Percentiles rank a stretch among this genome's conserved stretches.
Conservation (phyloP, 345 rosid species). For the Combretum micranthum region DNA sequence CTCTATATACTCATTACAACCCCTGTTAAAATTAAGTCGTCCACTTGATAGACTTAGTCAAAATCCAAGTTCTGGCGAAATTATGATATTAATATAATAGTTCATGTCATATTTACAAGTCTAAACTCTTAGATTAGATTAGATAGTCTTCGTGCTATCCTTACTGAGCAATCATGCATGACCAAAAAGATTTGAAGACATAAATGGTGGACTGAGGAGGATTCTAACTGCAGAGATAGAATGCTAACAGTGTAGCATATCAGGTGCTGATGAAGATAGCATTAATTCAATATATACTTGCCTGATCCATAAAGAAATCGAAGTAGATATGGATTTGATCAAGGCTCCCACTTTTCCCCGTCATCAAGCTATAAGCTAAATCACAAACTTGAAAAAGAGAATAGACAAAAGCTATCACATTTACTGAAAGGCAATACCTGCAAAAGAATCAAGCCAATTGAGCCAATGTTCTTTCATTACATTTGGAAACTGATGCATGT, state of each 20-base stretch:
- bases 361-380: conserved; percentile 42
- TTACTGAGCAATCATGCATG: no score
- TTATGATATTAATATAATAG: no score
- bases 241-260: not conserved
- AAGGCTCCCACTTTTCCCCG: conserved; percentile 39
- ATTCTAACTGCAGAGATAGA: not conserved
- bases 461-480: not conserved
- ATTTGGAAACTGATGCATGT: not conserved
- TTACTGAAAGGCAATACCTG: conserved; percentile 86
- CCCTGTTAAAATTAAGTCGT: no score
- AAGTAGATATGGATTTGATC: conserved; percentile 38
- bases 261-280: not conserved
- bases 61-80: no score
- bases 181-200: no score
- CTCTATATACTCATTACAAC: no score
- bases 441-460: conserved; percentile 4
- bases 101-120: no score
- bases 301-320: conserved; percentile 94
- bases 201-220: no score
- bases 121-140: no score
- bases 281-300: conserved; percentile 15
- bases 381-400: conserved; percentile 70
- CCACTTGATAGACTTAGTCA: no score
- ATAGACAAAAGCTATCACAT: conserved; percentile 72
- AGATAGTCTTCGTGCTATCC: no score